These are phyloP conservation scores for Cryptosporidium bovis DNA, from an alignment of 169 alveolate species.

Conservation along the genomic window DNA sequence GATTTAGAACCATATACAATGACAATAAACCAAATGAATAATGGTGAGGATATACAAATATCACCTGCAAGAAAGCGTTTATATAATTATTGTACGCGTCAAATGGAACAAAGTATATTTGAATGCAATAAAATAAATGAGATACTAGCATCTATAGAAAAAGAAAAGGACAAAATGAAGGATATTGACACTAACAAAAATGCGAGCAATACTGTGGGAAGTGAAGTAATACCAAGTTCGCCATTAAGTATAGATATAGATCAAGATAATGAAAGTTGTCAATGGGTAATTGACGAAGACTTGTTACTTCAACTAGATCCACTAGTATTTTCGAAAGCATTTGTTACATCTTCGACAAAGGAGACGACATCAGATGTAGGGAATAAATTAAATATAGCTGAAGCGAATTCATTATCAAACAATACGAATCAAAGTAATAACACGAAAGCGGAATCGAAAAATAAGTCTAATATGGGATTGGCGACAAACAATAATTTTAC, in stretches of 20 bases:
- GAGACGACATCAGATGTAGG: background rate
- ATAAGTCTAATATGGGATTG: background rate
- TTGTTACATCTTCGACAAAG: background rate
- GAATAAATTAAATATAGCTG: background rate
- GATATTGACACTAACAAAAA: background rate
- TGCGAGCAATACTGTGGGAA: background rate
- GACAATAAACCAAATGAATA: conserved; percentile 13
- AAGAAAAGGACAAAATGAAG: conserved; percentile 6
- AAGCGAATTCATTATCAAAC: background rate
- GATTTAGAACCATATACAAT: conserved; percentile 60
- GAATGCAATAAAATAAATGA: conserved; percentile 33
- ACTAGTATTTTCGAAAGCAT: conserved; percentile 22
- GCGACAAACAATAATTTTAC: background rate
- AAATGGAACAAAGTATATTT: conserved; percentile 37
- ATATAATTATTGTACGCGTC: conserved; percentile 46
- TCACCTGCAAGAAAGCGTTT: conserved; percentile 53
- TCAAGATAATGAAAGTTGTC: conserved; percentile 48
- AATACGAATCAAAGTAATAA: background rate
- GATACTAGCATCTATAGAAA: background rate
- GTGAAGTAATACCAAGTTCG: conserved; percentile 23
- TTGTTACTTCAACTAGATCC: conserved; percentile 53
- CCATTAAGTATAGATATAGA: conserved; percentile 56
- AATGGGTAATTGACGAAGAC: conserved; percentile 69
- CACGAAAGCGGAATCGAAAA: background rate
- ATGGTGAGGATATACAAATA: conserved; percentile 30